Base-by-base conservation (phyloP, 1,284 basidiomycete genomes). In the Agaricales sp. region DNA sequence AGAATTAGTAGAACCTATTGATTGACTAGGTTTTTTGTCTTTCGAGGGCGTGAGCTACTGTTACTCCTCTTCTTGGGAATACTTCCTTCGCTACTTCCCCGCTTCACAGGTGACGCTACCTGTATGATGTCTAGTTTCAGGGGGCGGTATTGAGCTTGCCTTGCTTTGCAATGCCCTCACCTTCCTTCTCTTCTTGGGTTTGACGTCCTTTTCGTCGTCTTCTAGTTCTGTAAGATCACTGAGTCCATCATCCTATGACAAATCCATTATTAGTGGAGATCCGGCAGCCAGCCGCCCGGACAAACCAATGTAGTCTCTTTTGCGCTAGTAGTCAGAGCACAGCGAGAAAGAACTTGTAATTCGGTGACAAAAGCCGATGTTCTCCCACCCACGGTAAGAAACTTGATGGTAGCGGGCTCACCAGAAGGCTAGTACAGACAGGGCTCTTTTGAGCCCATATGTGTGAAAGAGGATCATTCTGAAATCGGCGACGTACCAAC, bases 381-480 rank as follows among this genome's bases (percentile, higher is more conserved):
- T 13, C 89, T 70, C 1, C 90, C 89, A 2, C 85, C 87, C 6
- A 92, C 84, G 1, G 83, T 88, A 47, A 88, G 61, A 73, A 82
- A 92, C 53, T 77, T 79, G 53, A 92, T 80, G 1, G 82, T 85
- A 0, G 85, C 87, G 1, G 72, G 74, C 46, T 73, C 63, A 1
- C 88, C 90, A 51, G 80, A 77, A 0, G 82, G 79, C 87, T 90
- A 47, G 23, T 26, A 43, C n/a, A n/a, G n/a, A n/a, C n/a, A n/a
- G n/a, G n/a, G n/a, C n/a, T n/a, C n/a, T n/a, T n/a, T n/a, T n/a
- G n/a, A n/a, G n/a, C n/a, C n/a, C n/a, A n/a, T n/a, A n/a, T n/a
- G n/a, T n/a, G n/a, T n/a, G n/a, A n/a, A n/a, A n/a, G n/a, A n/a
- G n/a, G n/a, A n/a, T n/a, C n/a, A n/a, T n/a, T n/a, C n/a, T n/a